Base-by-base conservation (phyloP, 2,329 filamentous ascomycete species). In the Geoglossum cookeanum region DNA sequence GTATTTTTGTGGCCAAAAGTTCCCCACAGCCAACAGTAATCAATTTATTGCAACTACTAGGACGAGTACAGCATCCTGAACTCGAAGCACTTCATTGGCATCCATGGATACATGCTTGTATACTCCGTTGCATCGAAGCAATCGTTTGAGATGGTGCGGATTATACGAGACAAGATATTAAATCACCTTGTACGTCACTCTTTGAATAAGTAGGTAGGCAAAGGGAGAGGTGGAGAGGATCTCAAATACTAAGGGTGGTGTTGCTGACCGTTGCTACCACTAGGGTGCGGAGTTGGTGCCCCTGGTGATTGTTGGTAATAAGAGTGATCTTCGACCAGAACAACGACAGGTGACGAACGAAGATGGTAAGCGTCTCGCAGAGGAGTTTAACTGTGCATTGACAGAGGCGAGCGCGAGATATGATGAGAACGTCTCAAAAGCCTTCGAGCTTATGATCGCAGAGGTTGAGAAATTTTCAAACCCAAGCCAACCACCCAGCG, bases 11-110 rank as follows among this genome's bases (percentile, higher is more conserved):
- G 8, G 9, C 9, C 29, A 17, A 35, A 17, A 35, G 8, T 22
- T 35, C 15, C 17, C 15, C 15, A 17, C 29, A 8, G 15, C 42
- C 27, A 47, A 3, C 42, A 44, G 60, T 60, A 35, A 61, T 62
- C 63, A 33, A 61, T 62, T 63, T 27, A 56, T 58, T 22, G 9
- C 11, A 27, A 2, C 13, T 22, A 58, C 59, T 67, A 92, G 84
- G 92, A 98, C 75, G 92, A 98, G 72, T 98, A 98, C 75, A 94
- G 87, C 68, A 96, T 97, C 62, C 77, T 98, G 60, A 97, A 96
- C 72, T 94, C 87, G 61, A 97, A 97, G 74, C 91, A 97, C 69
- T 97, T 97, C 66, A 97, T 98, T 69, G 92, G 92, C 61, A 97
- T 97, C 63, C 92, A 98, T 74, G 92, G 92, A 58, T 98, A 97